Percentiles rank a stretch among this genome's conserved stretches.
Conservation (phyloP, 805 yeast genomes). For the Tetrapisispora iriomotensis region DNA sequence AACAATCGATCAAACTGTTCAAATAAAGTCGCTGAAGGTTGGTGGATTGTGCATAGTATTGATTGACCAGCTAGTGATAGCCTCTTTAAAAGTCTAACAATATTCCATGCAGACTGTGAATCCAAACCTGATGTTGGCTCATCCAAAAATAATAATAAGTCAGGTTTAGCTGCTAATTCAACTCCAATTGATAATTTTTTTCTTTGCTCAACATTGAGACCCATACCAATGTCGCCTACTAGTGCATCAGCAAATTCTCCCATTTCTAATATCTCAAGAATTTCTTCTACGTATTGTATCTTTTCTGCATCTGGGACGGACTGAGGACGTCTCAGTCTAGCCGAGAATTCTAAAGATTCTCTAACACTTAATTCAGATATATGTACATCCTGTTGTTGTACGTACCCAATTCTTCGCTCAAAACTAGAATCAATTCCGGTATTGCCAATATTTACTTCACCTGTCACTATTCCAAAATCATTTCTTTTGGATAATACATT, state of each 20-base stretch:
- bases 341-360: slow-evolving; percentile 56
- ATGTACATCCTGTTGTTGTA: slow-evolving; percentile 66
- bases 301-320: slow-evolving; percentile 42
- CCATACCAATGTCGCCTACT: slow-evolving; percentile 60
- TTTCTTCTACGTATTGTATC: slow-evolving; percentile 52
- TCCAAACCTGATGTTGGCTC: slow-evolving; percentile 63
- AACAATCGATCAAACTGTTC: slow-evolving; percentile 52
- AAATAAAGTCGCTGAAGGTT: slow-evolving; percentile 55
- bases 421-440: slow-evolving; percentile 41
- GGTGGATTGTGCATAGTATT: slow-evolving; percentile 61
- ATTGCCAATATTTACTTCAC: slow-evolving; percentile 53
- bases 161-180: slow-evolving; percentile 53
- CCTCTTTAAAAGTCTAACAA: slow-evolving; percentile 46
- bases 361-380: slow-evolving; percentile 55
- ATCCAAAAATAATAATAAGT: slow-evolving; percentile 46
- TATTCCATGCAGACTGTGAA: slow-evolving; percentile 50
- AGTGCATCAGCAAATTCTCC: slow-evolving; percentile 53
- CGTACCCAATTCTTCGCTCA: slow-evolving; percentile 52
- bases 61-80: slow-evolving; percentile 56
- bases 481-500: slow-evolving; percentile 58
- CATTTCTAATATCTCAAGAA: slow-evolving; percentile 59
- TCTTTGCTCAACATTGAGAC: slow-evolving; percentile 50
- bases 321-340: slow-evolving; percentile 51
- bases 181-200: slow-evolving; percentile 54
- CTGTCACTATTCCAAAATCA: slow-evolving; percentile 50